Conservation (phyloP, 176 grass and related monocot genomes). For the Oryza coarctata region DNA sequence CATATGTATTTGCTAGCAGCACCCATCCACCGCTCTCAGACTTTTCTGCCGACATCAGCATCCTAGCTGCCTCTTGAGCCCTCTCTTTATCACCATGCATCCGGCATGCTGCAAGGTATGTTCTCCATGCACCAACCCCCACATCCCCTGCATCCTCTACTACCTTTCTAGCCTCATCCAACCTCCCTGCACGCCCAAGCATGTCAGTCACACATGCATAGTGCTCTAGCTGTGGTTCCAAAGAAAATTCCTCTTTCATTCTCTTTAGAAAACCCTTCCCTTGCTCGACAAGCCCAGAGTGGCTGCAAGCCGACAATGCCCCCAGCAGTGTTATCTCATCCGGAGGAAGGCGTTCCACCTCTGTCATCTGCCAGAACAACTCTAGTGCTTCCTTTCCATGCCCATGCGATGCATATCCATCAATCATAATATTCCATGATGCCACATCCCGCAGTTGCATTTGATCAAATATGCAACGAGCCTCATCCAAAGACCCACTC, state of each 20-base stretch:
- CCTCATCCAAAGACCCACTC: slow-evolving; percentile 53
- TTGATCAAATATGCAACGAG: slow-evolving; percentile 43
- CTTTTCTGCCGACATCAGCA: slow-evolving; percentile 30
- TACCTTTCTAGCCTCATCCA: slow-evolving; percentile 50
- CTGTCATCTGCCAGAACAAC: slow-evolving; percentile 50
- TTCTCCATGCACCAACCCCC: slow-evolving; percentile 53
- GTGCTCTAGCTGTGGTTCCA: slow-evolving; percentile 59
- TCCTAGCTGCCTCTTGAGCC: slow-evolving; percentile 46
- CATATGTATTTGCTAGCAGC: slow-evolving; percentile 53
- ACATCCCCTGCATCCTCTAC: slow-evolving; percentile 40
- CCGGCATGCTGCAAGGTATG: slow-evolving; percentile 59
- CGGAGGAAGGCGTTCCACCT: slow-evolving; percentile 35
- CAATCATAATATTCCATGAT: slow-evolving; percentile 81
- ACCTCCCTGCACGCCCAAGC: slow-evolving; percentile 54
- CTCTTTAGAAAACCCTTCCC: slow-evolving; percentile 35
- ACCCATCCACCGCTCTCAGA: slow-evolving; percentile 47
- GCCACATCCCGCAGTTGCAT: slow-evolving; percentile 42
- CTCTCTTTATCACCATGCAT: slow-evolving; percentile 54
- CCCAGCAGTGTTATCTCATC: slow-evolving; percentile 57
- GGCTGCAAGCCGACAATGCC: slow-evolving; percentile 57
- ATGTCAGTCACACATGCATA: slow-evolving; percentile 55
- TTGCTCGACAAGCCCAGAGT: slow-evolving; percentile 57
- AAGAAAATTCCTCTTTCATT: slow-evolving; percentile 54
- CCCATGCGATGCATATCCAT: slow-evolving; percentile 65
- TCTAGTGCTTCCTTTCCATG: slow-evolving; percentile 45